Percentiles rank a stretch among this genome's conserved stretches.
Evolutionary conservation across 257 asterid genomes (phyloP).

Genomic region (Solanum arcanum): DNA sequence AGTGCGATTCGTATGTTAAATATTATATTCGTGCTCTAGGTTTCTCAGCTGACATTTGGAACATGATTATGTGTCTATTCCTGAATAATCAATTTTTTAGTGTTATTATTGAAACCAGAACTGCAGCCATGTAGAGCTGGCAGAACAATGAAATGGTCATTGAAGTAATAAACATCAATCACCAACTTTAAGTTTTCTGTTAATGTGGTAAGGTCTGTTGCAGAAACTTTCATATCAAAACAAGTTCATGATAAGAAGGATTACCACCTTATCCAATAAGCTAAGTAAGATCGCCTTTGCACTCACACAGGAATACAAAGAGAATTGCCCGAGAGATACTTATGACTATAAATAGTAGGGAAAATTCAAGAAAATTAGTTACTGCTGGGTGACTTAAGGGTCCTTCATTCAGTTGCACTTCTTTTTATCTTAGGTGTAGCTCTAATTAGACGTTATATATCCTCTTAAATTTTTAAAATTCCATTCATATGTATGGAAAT

Average conservation of each 20-base stretch:
- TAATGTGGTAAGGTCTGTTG: neutral
- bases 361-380: neutral
- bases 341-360: neutral
- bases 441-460: neutral
- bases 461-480: neutral
- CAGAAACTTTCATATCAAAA: neutral
- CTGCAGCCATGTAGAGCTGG: neutral
- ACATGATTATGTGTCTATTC: neutral
- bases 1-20: neutral
- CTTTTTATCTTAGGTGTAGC: neutral
- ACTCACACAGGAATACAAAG: neutral
- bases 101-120: neutral
- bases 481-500: neutral
- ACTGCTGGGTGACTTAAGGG: neutral
- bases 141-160: neutral
- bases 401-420: neutral
- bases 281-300: neutral
- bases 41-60: neutral
- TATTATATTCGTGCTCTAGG: neutral
- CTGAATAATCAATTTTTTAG: neutral
- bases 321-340: neutral
- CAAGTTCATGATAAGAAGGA: neutral
- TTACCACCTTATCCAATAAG: neutral
- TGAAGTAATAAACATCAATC: neutral
- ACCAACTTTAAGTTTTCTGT: neutral